Evolutionary conservation across 768 basidiomycete genomes (phyloP).

Genomic region (Mycena pura): DNA sequence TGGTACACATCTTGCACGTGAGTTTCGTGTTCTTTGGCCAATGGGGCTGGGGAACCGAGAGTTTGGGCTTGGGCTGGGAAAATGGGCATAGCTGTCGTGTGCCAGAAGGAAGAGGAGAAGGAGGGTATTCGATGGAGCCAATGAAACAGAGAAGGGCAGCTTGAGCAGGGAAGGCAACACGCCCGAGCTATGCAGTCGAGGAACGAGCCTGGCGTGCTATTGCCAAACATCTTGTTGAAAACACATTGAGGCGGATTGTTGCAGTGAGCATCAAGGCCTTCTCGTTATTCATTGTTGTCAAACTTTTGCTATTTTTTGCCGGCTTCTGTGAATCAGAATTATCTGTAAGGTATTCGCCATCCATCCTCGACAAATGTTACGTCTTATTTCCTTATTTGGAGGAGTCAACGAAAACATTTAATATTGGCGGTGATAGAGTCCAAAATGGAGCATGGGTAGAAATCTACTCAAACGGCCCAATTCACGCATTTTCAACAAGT

Average conservation of each 20-base stretch:
- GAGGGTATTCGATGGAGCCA: not conserved
- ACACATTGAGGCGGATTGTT: not conserved
- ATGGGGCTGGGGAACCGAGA: not conserved
- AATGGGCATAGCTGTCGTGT: not conserved
- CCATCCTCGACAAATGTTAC: too few relatives aligned
- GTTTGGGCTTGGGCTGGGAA: not conserved
- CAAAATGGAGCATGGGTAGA: too few relatives aligned
- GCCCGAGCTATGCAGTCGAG: constrained; percentile 8
- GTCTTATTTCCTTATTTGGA: too few relatives aligned
- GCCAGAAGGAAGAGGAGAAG: constrained; percentile 5
- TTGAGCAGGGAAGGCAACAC: constrained; percentile 11
- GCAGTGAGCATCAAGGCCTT: constrained; percentile 12
- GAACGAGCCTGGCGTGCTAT: not conserved
- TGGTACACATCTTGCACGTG: not conserved
- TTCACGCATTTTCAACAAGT: too few relatives aligned
- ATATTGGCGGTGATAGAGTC: too few relatives aligned
- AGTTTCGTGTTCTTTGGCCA: not conserved
- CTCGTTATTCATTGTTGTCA: constrained; percentile 7
- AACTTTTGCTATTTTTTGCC: not conserved
- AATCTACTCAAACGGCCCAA: too few relatives aligned
- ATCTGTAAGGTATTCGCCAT: too few relatives aligned
- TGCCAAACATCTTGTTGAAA: constrained; percentile 14
- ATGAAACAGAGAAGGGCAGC: constrained; percentile 1
- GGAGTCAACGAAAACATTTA: too few relatives aligned
- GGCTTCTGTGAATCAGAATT: not conserved